Conservation (phyloP, 176 grass and related monocot genomes). For the Juncus effusus region DNA sequence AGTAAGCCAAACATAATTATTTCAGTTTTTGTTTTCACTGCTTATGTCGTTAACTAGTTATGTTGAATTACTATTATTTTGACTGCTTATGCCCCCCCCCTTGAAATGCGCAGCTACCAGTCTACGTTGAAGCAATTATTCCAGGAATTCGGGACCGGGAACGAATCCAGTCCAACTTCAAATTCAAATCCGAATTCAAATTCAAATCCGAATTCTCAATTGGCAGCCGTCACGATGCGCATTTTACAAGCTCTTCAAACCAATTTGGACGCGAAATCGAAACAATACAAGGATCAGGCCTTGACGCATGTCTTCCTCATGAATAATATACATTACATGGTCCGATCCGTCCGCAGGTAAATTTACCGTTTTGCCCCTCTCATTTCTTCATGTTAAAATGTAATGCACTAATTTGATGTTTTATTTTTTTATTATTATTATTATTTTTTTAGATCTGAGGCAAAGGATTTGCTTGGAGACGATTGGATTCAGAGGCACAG, state of each 20-base stretch:
- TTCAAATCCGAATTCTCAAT: constrained; percentile 51
- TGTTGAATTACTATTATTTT: not conserved
- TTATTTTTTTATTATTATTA: not conserved
- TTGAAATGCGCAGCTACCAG: constrained; percentile 58
- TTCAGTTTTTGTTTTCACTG: not conserved
- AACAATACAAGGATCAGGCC: constrained; percentile 91
- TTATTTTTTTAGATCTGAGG: constrained; percentile 60
- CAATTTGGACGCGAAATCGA: constrained; percentile 89
- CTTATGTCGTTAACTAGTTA: not conserved
- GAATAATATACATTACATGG: constrained; percentile 98
- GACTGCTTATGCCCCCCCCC: not conserved
- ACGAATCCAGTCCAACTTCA: constrained; percentile 33
- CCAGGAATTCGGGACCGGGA: constrained; percentile 73
- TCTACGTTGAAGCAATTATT: constrained; percentile 94
- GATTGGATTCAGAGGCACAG: constrained; percentile 97
- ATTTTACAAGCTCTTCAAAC: constrained; percentile 95
- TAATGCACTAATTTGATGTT: not conserved
- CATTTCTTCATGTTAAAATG: not conserved
- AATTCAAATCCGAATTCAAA: not conserved
- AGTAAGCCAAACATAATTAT: constrained; percentile 50
- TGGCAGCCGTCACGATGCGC: constrained; percentile 80
- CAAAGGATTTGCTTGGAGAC: constrained; percentile 90
- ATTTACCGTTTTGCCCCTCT: not conserved
- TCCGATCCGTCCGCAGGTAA: constrained; percentile 86
- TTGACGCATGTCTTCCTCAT: constrained; percentile 84